These are phyloP conservation scores for Gnomoniopsis sp. DNA, from an alignment of 2,329 filamentous ascomycete species.

Conservation along the genomic window DNA sequence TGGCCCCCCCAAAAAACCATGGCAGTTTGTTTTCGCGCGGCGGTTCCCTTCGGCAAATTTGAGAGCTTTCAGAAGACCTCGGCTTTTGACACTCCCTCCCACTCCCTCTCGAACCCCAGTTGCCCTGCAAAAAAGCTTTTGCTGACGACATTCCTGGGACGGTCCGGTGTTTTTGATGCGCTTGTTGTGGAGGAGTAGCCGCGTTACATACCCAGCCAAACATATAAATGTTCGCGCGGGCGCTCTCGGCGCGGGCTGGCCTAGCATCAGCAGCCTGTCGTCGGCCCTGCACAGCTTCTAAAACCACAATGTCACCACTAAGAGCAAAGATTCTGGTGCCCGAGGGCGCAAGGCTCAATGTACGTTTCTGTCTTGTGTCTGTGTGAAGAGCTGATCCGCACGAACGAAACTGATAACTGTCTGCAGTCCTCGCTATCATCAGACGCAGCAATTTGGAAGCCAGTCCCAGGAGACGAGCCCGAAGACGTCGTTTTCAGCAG, in stretches of 20 bases:
- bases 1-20: background rate
- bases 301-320: slow-evolving; percentile 65
- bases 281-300: slow-evolving; percentile 37
- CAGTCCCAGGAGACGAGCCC: slow-evolving; percentile 66
- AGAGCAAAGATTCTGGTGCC: slow-evolving; percentile 65
- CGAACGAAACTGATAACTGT: slow-evolving; percentile 15
- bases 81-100: background rate
- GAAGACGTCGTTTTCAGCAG: slow-evolving; percentile 93
- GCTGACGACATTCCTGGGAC: slow-evolving; percentile 2
- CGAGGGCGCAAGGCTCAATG: slow-evolving; percentile 38
- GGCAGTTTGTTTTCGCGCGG: background rate
- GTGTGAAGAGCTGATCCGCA: background rate
- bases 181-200: background rate
- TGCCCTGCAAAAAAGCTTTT: background rate
- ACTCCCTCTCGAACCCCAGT: background rate
- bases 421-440: slow-evolving; percentile 3
- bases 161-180: slow-evolving; percentile 6
- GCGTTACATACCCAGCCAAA: background rate
- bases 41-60: slow-evolving; percentile 14
- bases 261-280: slow-evolving; percentile 39
- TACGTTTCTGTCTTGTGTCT: slow-evolving; percentile 31
- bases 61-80: slow-evolving; percentile 6
- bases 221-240: slow-evolving; percentile 54
- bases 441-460: slow-evolving; percentile 32
- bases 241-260: slow-evolving; percentile 51